A percentile compares a stretch with the other conserved stretches of the same genome.
These are phyloP conservation scores for Calonectria henricotiae DNA, from an alignment of 2,329 filamentous ascomycete genomes.

Conservation along the genomic window DNA sequence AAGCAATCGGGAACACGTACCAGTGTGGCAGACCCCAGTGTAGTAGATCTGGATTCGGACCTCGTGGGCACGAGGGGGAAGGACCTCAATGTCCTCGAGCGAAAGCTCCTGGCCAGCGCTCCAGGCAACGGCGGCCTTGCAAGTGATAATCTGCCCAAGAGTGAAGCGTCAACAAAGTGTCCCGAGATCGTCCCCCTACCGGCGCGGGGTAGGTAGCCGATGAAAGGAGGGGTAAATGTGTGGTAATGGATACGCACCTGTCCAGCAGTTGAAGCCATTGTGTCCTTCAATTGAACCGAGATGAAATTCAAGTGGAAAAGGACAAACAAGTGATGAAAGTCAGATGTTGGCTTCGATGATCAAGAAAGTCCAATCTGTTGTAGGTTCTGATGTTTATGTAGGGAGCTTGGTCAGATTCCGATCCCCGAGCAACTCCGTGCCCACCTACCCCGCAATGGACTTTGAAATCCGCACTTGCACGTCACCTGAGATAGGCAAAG, in stretches of 20 bases:
- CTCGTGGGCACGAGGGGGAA: slow-evolving; percentile 90
- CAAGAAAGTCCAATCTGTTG: slow-evolving; percentile 31
- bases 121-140: slow-evolving; percentile 98
- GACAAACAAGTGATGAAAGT: slow-evolving; percentile 32
- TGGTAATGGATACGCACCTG: slow-evolving; percentile 61
- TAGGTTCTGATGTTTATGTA: slow-evolving; percentile 49
- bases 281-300: slow-evolving; percentile 43
- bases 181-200: slow-evolving; percentile 33
- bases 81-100: slow-evolving; percentile 94
- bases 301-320: slow-evolving; percentile 40
- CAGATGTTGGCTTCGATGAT: slow-evolving; percentile 40
- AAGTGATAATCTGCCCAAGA: slow-evolving; percentile 84
- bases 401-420: slow-evolving; percentile 50
- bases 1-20: slow-evolving; percentile 63
- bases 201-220: slow-evolving; percentile 46
- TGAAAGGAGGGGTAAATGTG: slow-evolving; percentile 46
- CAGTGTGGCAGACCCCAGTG: slow-evolving; percentile 98
- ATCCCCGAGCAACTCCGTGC: slow-evolving; percentile 53
- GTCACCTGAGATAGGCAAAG: slow-evolving; percentile 49
- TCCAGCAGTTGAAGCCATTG: slow-evolving; percentile 69
- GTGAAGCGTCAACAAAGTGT: slow-evolving; percentile 39
- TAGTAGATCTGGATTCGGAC: slow-evolving; percentile 98
- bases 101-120: slow-evolving; percentile 91
- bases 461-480: slow-evolving; percentile 48
- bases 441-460: slow-evolving; percentile 52